Base-by-base conservation (phyloP, 2,329 filamentous ascomycete species). In the Diplodia seriata region DNA sequence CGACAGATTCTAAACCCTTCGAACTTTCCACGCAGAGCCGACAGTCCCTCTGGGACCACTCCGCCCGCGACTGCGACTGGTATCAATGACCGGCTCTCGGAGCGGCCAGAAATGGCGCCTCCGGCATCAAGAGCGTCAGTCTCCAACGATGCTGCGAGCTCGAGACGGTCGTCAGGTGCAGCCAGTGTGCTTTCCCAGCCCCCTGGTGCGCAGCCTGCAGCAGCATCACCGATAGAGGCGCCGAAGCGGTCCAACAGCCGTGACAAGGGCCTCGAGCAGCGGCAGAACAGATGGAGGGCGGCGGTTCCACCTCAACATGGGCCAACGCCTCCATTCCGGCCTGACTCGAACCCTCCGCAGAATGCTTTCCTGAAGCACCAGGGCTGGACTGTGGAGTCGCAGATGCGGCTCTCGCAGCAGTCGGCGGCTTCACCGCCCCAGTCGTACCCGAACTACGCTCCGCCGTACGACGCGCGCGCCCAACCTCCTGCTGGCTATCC, bases 1-100 rank as follows among this genome's bases (percentile, higher is more conserved):
- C 66, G 66, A 38, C 66, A 68, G 51, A 68, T 68, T 43, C n/a
- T 68, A 18, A 68, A 68, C 66, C 57, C 66, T 18, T 54, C 66
- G 31, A 62, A 54, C 23, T 43, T 33, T 38, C 31, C 59, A 43
- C 59, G 59, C 20, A 63, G 20, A n/a, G 50, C 59, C n/a, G 43
- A 63, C 11, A 63, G 59, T 23, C 59, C 59, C 36, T 38, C 43
- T 12, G 26, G 47, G 59, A 63, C 59, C 11, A 63, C 59, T 51
- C 59, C 59, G 31, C 59, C 59, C 5, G 47, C 47, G 5, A 63
- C 47, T 36, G 47, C 59, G 23, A 61, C 56, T 4, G 36, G 56
- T 20, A 61, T 40, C 29, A 63, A 51, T 63, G 64, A 67, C 7
- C 53, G 64, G 31, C 29, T 26, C 18, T 68, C 50, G 38, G 64